These are phyloP conservation scores for Petunia axillaris DNA, from an alignment of 257 asterid genomes.

Conservation along the genomic window DNA sequence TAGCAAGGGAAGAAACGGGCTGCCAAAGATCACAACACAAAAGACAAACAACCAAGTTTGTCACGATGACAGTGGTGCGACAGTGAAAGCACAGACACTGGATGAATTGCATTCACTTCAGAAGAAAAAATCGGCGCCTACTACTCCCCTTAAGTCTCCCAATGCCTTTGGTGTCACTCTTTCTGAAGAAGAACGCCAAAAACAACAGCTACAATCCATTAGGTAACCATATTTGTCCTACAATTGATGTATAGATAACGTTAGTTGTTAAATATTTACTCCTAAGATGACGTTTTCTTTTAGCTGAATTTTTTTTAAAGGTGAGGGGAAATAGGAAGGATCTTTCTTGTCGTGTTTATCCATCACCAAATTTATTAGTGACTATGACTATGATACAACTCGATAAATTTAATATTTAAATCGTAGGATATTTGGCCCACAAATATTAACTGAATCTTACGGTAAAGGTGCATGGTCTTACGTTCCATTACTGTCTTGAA, in stretches of 20 bases:
- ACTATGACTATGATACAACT: too few species aligned
- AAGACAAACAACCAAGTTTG: slow-evolving; percentile 57
- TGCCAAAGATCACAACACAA: slow-evolving; percentile 75
- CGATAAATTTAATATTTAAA: too few species aligned
- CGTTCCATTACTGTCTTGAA: too few species aligned
- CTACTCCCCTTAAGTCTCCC: slow-evolving; percentile 64
- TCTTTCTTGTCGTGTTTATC: neutral
- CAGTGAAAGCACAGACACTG: slow-evolving; percentile 81
- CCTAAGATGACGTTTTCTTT: neutral
- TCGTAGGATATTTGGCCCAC: too few species aligned
- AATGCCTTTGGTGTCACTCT: slow-evolving; percentile 43
- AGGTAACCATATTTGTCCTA: slow-evolving; percentile 42
- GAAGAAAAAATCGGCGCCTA: slow-evolving; percentile 83
- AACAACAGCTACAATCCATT: slow-evolving; percentile 86
- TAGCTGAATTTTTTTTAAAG: neutral
- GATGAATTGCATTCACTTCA: slow-evolving; percentile 91
- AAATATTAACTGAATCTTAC: too few species aligned
- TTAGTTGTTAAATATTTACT: neutral
- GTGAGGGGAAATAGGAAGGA: neutral
- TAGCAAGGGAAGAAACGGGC: slow-evolving; percentile 49
- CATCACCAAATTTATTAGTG: too few species aligned
- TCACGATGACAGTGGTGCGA: slow-evolving; percentile 73
- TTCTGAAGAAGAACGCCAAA: slow-evolving; percentile 67
- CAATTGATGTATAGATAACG: too few species aligned
- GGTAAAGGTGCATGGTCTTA: too few species aligned